Evolutionary conservation across 192 early-diverging fungal species (phyloP).

Genomic region (Coemansia sp.): DNA sequence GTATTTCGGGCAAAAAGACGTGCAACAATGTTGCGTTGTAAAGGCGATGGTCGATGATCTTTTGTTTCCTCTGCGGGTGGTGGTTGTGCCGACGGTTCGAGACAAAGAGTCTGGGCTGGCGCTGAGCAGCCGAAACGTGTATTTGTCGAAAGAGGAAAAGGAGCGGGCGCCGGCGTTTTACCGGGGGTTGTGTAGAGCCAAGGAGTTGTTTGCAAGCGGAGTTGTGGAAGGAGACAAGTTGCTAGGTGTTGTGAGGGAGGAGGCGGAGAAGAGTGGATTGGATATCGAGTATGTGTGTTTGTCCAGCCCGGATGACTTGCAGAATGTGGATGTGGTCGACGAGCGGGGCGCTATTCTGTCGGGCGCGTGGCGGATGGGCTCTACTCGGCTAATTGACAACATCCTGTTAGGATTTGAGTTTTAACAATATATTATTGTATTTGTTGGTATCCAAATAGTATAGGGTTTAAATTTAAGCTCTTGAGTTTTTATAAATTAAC

Average conservation of each 20-base stretch:
- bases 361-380: conserved; percentile 82
- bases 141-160: conserved; percentile 73
- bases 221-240: conserved; percentile 33
- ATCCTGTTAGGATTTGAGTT: conserved; percentile 67
- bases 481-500: too few species aligned
- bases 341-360: conserved; percentile 73
- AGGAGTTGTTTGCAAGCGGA: conserved; percentile 47
- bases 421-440: neutral
- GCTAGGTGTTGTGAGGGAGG: conserved; percentile 50
- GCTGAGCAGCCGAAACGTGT: conserved; percentile 86
- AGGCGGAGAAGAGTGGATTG: conserved; percentile 50
- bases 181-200: conserved; percentile 62
- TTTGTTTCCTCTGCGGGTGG: conserved; percentile 71
- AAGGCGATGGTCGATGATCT: conserved; percentile 82
- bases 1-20: conserved; percentile 97
- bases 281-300: conserved; percentile 86
- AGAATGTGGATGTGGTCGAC: conserved; percentile 57
- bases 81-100: conserved; percentile 71
- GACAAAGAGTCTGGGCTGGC: conserved; percentile 80
- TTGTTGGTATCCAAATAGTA: too few species aligned
- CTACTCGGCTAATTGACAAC: conserved; percentile 93
- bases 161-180: conserved; percentile 70
- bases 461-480: too few species aligned
- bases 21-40: conserved; percentile 87
- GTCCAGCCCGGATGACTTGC: conserved; percentile 66